Percentiles rank a stretch among this genome's conserved stretches.
Conservation (phyloP, 768 basidiomycete species). For the Multifurca ochricompacta region DNA sequence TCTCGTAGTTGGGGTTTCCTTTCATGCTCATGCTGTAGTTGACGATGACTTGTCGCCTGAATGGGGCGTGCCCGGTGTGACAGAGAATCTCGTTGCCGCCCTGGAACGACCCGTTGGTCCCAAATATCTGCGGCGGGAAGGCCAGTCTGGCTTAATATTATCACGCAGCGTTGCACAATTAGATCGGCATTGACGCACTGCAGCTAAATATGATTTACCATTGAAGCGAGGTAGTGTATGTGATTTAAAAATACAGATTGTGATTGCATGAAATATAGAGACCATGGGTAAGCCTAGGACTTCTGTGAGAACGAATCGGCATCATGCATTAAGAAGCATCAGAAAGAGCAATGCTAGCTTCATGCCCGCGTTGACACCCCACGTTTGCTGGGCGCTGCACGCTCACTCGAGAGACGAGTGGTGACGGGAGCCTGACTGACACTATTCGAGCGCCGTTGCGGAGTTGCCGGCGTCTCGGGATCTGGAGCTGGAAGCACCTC, state of each 20-base stretch:
- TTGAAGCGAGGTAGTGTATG: neutral
- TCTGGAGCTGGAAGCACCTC: slow-evolving; percentile 17
- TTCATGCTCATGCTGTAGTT: no score
- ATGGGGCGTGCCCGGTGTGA: no score
- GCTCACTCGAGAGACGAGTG: slow-evolving; percentile 15
- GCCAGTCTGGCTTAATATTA: no score
- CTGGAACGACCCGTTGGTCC: no score
- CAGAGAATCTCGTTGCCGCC: no score
- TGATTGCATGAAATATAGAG: neutral
- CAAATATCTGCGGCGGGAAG: no score
- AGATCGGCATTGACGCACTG: neutral
- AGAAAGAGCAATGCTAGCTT: neutral
- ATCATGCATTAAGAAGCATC: neutral
- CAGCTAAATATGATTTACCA: slow-evolving; percentile 1
- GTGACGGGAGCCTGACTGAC: slow-evolving; percentile 14
- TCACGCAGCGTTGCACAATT: neutral
- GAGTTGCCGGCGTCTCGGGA: slow-evolving; percentile 1
- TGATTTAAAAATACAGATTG: neutral
- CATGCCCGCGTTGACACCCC: slow-evolving; percentile 6
- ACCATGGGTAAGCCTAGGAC: neutral
- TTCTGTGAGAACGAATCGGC: neutral
- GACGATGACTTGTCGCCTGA: no score
- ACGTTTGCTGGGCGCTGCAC: slow-evolving; percentile 3
- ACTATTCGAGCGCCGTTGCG: slow-evolving; percentile 14
- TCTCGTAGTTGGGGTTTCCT: no score